Evolutionary conservation across 257 asterid genomes (phyloP).

Genomic region (Nicotiana attenuata): DNA sequence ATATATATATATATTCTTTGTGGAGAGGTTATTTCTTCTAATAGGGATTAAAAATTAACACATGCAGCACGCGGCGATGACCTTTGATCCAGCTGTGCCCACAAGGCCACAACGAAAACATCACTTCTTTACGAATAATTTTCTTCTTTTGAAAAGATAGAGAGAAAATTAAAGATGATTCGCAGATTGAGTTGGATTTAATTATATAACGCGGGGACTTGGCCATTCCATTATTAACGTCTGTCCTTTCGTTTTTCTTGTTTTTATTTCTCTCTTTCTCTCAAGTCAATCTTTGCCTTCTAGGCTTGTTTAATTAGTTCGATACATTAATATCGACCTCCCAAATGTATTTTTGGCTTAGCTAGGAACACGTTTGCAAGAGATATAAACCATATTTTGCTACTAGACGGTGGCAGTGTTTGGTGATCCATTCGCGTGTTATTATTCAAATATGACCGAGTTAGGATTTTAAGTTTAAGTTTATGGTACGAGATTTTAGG

Average conservation of each 20-base stretch:
- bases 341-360: not conserved
- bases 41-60: not conserved
- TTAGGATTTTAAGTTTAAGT: no score
- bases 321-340: not conserved
- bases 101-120: not conserved
- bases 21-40: not conserved
- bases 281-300: not conserved
- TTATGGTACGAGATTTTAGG: no score
- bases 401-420: no score
- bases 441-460: no score
- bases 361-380: no score
- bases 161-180: no score
- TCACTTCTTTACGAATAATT: not conserved
- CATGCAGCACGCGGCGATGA: not conserved
- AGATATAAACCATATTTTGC: no score
- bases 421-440: no score
- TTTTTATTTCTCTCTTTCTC: not conserved
- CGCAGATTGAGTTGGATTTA: not conserved
- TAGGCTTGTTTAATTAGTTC: not conserved
- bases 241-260: not conserved
- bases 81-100: slow-evolving; percentile 14
- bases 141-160: no score
- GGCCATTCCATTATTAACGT: not conserved
- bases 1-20: no score
- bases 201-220: not conserved